phyloP scores from a whole-genome alignment of 345 rosid species.

The Camelina hispida region DNA sequence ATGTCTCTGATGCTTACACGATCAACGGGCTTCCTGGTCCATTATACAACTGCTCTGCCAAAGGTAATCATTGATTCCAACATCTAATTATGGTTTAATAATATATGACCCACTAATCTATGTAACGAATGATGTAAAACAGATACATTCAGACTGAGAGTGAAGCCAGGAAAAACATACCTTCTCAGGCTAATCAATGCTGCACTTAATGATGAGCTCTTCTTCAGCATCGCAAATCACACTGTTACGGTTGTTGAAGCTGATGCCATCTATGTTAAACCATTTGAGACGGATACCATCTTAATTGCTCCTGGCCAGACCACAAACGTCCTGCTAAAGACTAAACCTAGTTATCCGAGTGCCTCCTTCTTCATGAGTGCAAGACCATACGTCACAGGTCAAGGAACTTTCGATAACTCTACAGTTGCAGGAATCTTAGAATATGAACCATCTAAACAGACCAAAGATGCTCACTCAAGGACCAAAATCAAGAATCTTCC shows the following conservation, averaged over 20 bases:
- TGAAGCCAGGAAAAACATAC: slow-evolving; percentile 50
- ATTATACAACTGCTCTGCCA: slow-evolving; percentile 74
- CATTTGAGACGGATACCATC: slow-evolving; percentile 47
- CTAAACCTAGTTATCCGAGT: slow-evolving; percentile 42
- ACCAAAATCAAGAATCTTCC: slow-evolving; percentile 48
- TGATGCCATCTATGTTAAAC: slow-evolving; percentile 48
- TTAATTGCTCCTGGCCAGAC: slow-evolving; percentile 50
- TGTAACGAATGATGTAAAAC: slow-evolving; percentile 23
- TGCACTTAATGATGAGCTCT: slow-evolving; percentile 50
- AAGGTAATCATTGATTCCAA: slow-evolving; percentile 49
- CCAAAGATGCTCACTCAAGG: slow-evolving; percentile 32
- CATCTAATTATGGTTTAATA: slow-evolving; percentile 5
- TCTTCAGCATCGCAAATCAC: slow-evolving; percentile 50
- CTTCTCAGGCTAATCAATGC: slow-evolving; percentile 50
- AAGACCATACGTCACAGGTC: slow-evolving; percentile 70
- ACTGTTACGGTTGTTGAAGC: slow-evolving; percentile 49
- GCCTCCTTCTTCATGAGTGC: slow-evolving; percentile 63
- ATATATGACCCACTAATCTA: slow-evolving; percentile 2
- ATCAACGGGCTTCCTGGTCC: slow-evolving; percentile 83
- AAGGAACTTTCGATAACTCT: slow-evolving; percentile 56
- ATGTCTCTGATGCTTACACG: slow-evolving; percentile 84
- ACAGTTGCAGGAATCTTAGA: slow-evolving; percentile 49
- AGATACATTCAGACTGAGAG: slow-evolving; percentile 49
- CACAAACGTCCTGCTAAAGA: slow-evolving; percentile 44
- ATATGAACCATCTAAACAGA: slow-evolving; percentile 42